Evolutionary conservation across 2,329 filamentous ascomycete species (phyloP), one percentile per base, ranked within the genome.

Genomic region (Coniochaeta hoffmannii): DNA sequence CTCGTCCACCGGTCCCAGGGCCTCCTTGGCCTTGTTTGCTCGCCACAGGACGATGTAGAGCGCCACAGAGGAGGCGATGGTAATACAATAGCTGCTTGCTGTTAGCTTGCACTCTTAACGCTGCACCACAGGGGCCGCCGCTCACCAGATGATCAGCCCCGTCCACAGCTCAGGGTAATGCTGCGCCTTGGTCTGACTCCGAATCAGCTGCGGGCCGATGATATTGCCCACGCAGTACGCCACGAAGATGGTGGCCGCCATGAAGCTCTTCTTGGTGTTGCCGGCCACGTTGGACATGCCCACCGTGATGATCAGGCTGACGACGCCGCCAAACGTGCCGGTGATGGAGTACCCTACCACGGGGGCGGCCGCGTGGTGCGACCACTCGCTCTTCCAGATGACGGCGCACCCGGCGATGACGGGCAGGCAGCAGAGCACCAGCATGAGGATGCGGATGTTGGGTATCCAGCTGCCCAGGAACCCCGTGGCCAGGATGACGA

Each of bases 191-290:
- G 83, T 85, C 67, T 87, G 73, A n/a, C 79, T 84, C 62, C 81
- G 81, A 38, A 90, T 80, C 36, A 90, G 73, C 69, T 88, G 86
- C 3, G 88, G 88, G 0, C 87, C 87, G 24, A 90, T 82, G 53
- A 91, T 90, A 62, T 90, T 90, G 1, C 87, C 78, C 2, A 90
- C 83, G 55, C 86, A 88, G 64, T 90, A 90, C 0, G 85, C 86
- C 0, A 89, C 85, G 59, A 90, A 91, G 1, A 89, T 86, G 0
- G 84, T 83, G 0, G 85, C 83, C 0, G 87, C 85, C 77, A 88
- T 89, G 63, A 87, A 85, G 59, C 83, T 87, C 74, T 90, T 90
- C 72, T 91, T 91, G 0, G 87, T 90, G 24, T 87, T 80, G 0
- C 88, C 88, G 0, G 87, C 87, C 0, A 90, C 86, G 60, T 91